A percentile compares a stretch with the other conserved stretches of the same genome.
phyloP scores from a whole-genome alignment of 805 yeast species.

The Starmerella sirachaensis region DNA sequence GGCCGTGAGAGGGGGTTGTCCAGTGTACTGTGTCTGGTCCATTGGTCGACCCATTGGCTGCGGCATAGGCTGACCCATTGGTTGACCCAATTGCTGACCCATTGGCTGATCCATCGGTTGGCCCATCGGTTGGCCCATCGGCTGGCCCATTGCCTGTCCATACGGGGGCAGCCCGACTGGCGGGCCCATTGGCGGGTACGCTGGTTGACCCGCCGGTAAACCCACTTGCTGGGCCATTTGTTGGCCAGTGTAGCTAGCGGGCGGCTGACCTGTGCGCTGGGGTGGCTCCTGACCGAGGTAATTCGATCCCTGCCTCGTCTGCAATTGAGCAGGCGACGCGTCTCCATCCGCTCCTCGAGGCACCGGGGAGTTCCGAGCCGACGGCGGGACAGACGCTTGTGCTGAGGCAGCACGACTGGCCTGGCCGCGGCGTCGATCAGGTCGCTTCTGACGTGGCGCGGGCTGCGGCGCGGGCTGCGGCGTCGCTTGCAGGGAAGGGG shows the following conservation, averaged over 20 bases:
- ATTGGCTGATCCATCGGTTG: background rate
- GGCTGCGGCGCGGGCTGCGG: slow-evolving; percentile 17
- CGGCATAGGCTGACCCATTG: background rate
- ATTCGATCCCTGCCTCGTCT: too few relatives aligned
- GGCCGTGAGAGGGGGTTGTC: too few relatives aligned
- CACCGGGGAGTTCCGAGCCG: background rate
- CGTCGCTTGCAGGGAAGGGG: slow-evolving; percentile 10
- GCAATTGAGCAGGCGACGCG: too few relatives aligned
- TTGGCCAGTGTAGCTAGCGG: too few relatives aligned
- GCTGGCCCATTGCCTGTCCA: too few relatives aligned
- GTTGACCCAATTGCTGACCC: background rate
- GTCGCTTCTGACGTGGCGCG: too few relatives aligned
- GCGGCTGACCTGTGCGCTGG: too few relatives aligned
- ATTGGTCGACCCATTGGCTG: too few relatives aligned
- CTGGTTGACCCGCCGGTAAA: background rate
- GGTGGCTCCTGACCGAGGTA: too few relatives aligned
- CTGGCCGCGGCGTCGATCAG: background rate
- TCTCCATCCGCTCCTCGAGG: background rate
- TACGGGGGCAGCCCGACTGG: too few relatives aligned
- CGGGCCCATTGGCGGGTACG: background rate
- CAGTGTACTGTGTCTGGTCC: too few relatives aligned
- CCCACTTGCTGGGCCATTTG: too few relatives aligned
- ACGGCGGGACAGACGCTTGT: background rate
- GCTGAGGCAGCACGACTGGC: background rate
- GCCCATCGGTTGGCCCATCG: background rate